Evolutionary conservation across 768 basidiomycete species (phyloP).

Genomic region (Podaxis pistillaris): DNA sequence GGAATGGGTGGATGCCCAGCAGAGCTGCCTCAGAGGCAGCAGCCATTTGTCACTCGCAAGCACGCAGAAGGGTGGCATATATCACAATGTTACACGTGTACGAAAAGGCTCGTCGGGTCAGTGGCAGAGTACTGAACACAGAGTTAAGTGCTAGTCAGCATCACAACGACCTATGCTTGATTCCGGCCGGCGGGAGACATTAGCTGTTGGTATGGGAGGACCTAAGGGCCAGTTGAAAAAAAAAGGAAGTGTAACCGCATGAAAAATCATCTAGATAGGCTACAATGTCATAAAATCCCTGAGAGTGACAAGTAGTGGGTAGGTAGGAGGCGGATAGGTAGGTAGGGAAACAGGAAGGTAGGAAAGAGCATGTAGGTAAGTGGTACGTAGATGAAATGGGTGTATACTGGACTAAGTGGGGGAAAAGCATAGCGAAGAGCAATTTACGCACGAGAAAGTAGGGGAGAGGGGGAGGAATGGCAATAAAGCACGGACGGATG

Average conservation of each 20-base stretch:
- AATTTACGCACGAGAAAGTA: not conserved
- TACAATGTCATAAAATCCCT: constrained; percentile 10
- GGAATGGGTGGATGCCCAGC: no score
- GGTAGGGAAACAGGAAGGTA: not conserved
- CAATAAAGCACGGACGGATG: not conserved
- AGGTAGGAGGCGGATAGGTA: not conserved
- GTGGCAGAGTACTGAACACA: not conserved
- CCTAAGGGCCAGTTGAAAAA: not conserved
- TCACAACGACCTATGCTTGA: not conserved
- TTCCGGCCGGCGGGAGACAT: no score
- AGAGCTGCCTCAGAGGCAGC: not conserved
- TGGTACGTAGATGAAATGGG: not conserved
- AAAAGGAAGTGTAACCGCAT: not conserved
- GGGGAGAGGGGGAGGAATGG: not conserved
- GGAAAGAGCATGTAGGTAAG: not conserved
- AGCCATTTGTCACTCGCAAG: not conserved
- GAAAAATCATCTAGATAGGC: constrained; percentile 5
- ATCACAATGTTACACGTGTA: not conserved
- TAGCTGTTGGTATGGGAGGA: no score
- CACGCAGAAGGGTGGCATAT: not conserved
- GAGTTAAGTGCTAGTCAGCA: not conserved
- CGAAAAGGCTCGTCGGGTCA: not conserved
- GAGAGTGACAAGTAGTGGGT: not conserved
- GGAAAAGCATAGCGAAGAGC: not conserved
- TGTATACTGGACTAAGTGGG: not conserved